Evolutionary conservation across 2,329 filamentous ascomycete species (phyloP), one percentile per base, ranked within the genome.

Genomic region (Colletotrichum zoysiae): DNA sequence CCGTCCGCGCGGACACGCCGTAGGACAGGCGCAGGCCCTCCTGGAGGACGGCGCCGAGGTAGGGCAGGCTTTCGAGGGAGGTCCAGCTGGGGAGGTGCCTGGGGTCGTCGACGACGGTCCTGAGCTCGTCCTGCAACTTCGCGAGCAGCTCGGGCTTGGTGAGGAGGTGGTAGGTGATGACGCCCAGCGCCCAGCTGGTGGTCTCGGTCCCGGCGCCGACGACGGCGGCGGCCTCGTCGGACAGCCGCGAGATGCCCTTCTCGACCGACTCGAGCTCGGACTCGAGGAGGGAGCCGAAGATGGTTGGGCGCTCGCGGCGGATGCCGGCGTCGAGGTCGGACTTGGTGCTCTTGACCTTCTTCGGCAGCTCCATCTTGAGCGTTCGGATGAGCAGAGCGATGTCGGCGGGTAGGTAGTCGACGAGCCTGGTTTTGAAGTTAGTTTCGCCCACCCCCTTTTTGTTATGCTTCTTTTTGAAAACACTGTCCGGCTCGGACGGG

Each of bases 21-120:
- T 81, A 71, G 68, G 80, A 71, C 73, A 84, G 75, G 0, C 82
- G 80, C 6, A 84, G 65, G 0, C 78, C 76, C 60, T 84, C 82
- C 30, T 81, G 78, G 14, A 84, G 76, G 3, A 83, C 79, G 3
- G 80, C 81, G 44, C 78, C 75, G 0, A 84, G 74, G 58, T 83
- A 84, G 0, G 82, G 80, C 0, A 80, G 76, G 56, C 77, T 75
- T 69, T 84, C 82, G 1, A 84, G 78, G 1, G 74, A 71, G 0
- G 74, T 78, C 79, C 78, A 81, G 1, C 74, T 67, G 3, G 78
- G 76, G 2, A 79, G 74, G 1, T 75, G 67, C 26, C 55, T 67
- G 0, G 77, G 77, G 38, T 82, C 76, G 5, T 77, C 63, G 1
- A 79, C 75, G 14, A 73, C 76, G 6, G 70, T 65, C 0, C 74